These are phyloP conservation scores for Iberis pinnata DNA, from an alignment of 345 rosid species.

Conservation along the genomic window DNA sequence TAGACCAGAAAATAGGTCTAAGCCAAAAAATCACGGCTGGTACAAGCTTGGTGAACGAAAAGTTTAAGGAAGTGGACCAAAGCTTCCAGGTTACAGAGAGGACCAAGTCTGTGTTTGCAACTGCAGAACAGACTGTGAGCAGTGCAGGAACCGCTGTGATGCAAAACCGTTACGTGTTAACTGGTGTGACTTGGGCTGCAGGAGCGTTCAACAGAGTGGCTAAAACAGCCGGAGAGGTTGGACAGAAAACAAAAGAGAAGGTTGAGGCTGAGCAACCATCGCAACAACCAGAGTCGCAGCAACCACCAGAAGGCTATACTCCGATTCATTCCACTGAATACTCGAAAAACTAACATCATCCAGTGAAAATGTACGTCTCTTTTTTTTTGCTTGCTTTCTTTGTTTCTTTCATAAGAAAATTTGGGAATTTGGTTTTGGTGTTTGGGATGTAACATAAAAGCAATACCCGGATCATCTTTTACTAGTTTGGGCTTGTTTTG, in stretches of 20 bases:
- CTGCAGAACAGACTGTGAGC: conserved; percentile 83
- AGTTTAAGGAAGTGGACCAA: conserved; percentile 75
- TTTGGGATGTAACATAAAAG: conserved; percentile 19
- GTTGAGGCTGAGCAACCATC: conserved; percentile 51
- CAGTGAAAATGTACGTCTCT: not conserved
- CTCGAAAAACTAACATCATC: conserved; percentile 27
- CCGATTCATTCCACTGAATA: conserved; percentile 32
- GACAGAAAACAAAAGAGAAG: conserved; percentile 79
- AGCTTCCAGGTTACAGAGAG: conserved; percentile 89
- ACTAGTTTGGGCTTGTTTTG: not conserved
- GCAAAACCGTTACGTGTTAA: conserved; percentile 75
- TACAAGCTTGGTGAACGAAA: conserved; percentile 67
- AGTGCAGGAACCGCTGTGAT: conserved; percentile 73
- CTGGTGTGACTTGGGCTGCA: conserved; percentile 71
- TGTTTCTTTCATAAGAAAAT: conserved; percentile 12
- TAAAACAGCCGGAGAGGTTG: conserved; percentile 83
- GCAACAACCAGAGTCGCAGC: conserved; percentile 17
- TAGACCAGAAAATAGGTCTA: conserved; percentile 74
- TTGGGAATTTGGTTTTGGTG: conserved; percentile 20
- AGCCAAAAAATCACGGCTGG: conserved; percentile 69
- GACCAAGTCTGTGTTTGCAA: conserved; percentile 69
- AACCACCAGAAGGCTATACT: conserved; percentile 38
- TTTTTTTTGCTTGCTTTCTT: conserved; percentile 2
- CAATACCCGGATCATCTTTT: conserved; percentile 16
- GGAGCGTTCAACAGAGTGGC: conserved; percentile 77